A percentile compares a stretch with the other conserved stretches of the same genome.
These are phyloP conservation scores for Cucurbita moschata DNA, from an alignment of 306 rosid genomes.

Conservation along the genomic window DNA sequence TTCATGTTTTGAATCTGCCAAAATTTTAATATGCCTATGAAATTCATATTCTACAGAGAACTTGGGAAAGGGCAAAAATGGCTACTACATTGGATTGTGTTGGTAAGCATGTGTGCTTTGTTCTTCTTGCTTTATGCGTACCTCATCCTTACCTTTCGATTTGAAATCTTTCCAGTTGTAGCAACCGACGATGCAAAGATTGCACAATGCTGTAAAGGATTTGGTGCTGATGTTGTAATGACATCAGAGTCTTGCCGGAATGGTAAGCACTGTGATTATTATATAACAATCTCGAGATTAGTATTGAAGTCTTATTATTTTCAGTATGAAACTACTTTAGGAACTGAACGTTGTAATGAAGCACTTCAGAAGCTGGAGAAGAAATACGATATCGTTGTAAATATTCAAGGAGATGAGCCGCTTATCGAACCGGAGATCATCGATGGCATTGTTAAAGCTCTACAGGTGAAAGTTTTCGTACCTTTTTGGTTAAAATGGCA, in stretches of 20 bases:
- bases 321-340: slow-evolving; percentile 20
- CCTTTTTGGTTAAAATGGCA: background rate
- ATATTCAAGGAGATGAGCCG: slow-evolving; percentile 97
- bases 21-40: background rate
- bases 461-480: slow-evolving; percentile 42
- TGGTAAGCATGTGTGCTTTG: slow-evolving; percentile 36
- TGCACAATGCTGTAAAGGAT: slow-evolving; percentile 72
- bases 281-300: background rate
- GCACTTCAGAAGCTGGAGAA: slow-evolving; percentile 70
- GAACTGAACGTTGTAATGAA: slow-evolving; percentile 90
- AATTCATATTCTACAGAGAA: slow-evolving; percentile 49
- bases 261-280: slow-evolving; percentile 31
- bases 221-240: slow-evolving; percentile 93
- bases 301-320: background rate
- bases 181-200: slow-evolving; percentile 87
- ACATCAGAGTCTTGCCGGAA: slow-evolving; percentile 78
- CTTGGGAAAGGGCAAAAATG: slow-evolving; percentile 91
- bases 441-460: slow-evolving; percentile 75
- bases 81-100: slow-evolving; percentile 75
- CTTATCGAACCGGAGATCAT: slow-evolving; percentile 89
- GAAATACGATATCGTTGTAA: slow-evolving; percentile 84
- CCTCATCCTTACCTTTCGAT: slow-evolving; percentile 8
- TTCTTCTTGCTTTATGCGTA: slow-evolving; percentile 1
- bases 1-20: background rate
- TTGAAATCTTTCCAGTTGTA: slow-evolving; percentile 45